Evolutionary conservation across 345 rosid species (phyloP), one percentile per base, ranked within the genome.

Genomic region (Microcos paniculata): DNA sequence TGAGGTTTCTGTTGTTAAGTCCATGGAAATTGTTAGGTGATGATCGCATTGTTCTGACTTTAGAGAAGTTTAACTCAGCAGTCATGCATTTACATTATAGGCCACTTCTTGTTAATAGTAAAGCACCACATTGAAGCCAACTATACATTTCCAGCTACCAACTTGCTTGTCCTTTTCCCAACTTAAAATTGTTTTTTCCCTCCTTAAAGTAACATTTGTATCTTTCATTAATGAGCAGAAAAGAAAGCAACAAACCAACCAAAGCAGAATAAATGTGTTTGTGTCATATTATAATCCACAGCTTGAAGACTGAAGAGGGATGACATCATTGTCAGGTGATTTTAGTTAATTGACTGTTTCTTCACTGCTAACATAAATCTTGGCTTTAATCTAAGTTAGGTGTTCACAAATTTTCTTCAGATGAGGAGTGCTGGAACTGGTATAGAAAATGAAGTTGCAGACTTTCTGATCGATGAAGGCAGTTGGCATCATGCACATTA

Each of bases 201-300:
- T 10, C 12, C 5, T 10, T 51, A 31, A 51, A 75, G 26, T 75
- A 63, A 76, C 62, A 14, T 73, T 61, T 72, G 65, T 40, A 55
- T 71, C 68, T 56, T 67, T 83, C 56, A 58, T 59, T 76, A 71
- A 57, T 73, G 82, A 65, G 81, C 97, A 92, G 98, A 90, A 77
- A 95, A 91, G 89, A 91, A 91, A 80, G 84, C 77, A 35, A 70
- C 82, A 68, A 83, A 76, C 72, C 86, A 86, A 80, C 78, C 89
- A 4, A 84, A 87, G 85, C 92, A 87, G 88, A 93, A 84, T 87
- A 89, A 85, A 76, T 95, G 99, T 6, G 84, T 85, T n/a, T 95
- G 99, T 82, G 89, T 91, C 71, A 84, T 95, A 87, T 84, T 90
- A 85, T 95, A 85, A 85, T 80, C 66, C 49, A 55, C 80, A 51